A percentile compares a stretch with the other conserved stretches of the same genome.
Conservation (phyloP, 2,329 filamentous ascomycete genomes). For the Cladophialophora immunda region DNA sequence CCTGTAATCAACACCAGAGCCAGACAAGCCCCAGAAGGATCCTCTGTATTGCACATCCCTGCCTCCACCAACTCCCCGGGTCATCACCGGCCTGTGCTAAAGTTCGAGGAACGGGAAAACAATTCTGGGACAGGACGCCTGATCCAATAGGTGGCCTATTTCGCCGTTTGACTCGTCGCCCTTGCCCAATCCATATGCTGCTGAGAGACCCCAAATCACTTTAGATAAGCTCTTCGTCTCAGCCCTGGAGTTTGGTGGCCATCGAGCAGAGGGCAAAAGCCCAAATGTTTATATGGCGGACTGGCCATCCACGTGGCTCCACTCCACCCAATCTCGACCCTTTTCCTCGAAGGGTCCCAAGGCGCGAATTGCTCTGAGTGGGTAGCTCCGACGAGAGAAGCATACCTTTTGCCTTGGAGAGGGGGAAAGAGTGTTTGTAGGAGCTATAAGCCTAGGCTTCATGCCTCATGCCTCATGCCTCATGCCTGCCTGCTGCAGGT, state of each 20-base stretch:
- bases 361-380: not conserved
- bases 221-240: not conserved
- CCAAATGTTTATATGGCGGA: not conserved
- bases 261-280: not conserved
- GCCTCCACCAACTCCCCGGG: not conserved
- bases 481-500: constrained; percentile 5
- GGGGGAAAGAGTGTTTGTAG: not conserved
- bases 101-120: not conserved
- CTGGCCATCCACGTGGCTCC: constrained; percentile 23
- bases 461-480: not conserved
- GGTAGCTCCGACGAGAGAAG: not conserved
- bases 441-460: not conserved
- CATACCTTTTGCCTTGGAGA: not conserved
- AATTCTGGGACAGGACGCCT: constrained; percentile 22
- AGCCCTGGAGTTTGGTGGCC: not conserved
- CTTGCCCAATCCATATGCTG: not conserved
- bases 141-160: constrained; percentile 9
- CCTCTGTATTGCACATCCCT: not conserved
- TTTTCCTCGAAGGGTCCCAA: not conserved
- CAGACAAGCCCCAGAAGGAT: not conserved
- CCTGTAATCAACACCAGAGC: not conserved
- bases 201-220: not conserved
- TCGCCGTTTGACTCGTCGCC: constrained; percentile 6
- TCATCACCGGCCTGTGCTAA: not conserved
- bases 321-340: not conserved